Base-by-base conservation (phyloP, 202 grass and related monocot genomes). In the Thinopyrum obtusiflorum region DNA sequence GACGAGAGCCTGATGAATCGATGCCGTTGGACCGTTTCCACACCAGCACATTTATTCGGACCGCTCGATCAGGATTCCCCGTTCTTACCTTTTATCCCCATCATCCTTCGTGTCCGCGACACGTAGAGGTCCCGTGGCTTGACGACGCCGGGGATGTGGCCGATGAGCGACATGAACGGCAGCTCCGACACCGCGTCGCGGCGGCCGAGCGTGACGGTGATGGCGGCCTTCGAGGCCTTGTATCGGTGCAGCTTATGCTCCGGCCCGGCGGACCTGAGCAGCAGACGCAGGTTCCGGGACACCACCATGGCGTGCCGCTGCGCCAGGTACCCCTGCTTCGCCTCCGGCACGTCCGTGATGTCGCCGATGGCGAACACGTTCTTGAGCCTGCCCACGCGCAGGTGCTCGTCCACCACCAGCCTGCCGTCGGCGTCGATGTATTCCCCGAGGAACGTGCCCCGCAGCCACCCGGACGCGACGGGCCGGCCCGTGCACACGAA, bases 281-380 rank as follows among this genome's bases (percentile, higher is more conserved):
- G 26, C 79, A 90, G 25, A 77, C 86, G 69, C 24, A 95, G 76
- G 91, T 93, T 95, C 79, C 90, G 78, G 0, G 93, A 82, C 47
- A 95, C 90, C 61, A 95, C 80, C 87, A 88, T 89, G 2, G 93
- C 86, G 27, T 95, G 93, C 62, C 84, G 65, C 57, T 95, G 90
- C 18, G 90, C 90, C 0, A 90, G 72, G 78, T 86, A 62, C 0
- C 93, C 93, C 40, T 95, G 93, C 80, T 95, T 92, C 11, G 69
- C 76, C 46, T 95, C 93, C 20, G 87, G 51, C 65, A 90, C 71
- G 62, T 93, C 73, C 0, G 78, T 91, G 69, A 95, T 88, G 80
- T 93, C 93, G 32, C 93, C 90, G 17, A 93, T 23, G 68, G 90
- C 90, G 82, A 95, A 95, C 51, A 93, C 85, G 62, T 95, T 95